Evolutionary conservation across 768 basidiomycete genomes (phyloP).

Genomic region (Lentinula sp.): DNA sequence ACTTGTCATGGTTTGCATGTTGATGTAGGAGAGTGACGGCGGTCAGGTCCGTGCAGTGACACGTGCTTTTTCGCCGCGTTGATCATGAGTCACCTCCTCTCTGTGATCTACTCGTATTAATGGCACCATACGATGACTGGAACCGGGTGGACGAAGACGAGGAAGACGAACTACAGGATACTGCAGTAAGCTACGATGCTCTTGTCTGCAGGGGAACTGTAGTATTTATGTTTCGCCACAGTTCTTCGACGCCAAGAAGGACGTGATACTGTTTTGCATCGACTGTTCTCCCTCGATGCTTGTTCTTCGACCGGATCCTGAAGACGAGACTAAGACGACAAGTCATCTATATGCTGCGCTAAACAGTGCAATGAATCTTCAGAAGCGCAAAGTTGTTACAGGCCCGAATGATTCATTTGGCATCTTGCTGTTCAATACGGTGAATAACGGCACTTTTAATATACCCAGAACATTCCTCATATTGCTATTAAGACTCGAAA

Average conservation of each 20-base stretch:
- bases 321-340: conserved; percentile 59
- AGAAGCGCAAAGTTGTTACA: conserved; percentile 85
- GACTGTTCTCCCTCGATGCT: conserved; percentile 94
- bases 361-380: conserved; percentile 77
- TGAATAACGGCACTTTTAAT: conserved; percentile 29
- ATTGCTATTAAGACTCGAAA: conserved; percentile 32
- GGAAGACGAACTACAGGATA: conserved; percentile 75
- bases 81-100: neutral
- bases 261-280: conserved; percentile 93
- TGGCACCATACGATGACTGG: conserved; percentile 79
- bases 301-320: conserved; percentile 55
- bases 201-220: neutral
- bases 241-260: conserved; percentile 69
- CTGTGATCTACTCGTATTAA: conserved; percentile 15
- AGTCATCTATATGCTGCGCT: conserved; percentile 78
- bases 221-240: conserved; percentile 17
- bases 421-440: conserved; percentile 89
- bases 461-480: neutral
- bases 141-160: conserved; percentile 75
- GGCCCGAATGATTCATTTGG: conserved; percentile 90
- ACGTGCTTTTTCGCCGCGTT: neutral
- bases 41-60: neutral
- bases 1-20: too few relatives aligned
- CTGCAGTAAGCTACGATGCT: conserved; percentile 37
- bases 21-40: too few relatives aligned